Evolutionary conservation across 495 filamentous ascomycete species (phyloP).

Genomic region (Pyrenopolyporus hunteri): DNA sequence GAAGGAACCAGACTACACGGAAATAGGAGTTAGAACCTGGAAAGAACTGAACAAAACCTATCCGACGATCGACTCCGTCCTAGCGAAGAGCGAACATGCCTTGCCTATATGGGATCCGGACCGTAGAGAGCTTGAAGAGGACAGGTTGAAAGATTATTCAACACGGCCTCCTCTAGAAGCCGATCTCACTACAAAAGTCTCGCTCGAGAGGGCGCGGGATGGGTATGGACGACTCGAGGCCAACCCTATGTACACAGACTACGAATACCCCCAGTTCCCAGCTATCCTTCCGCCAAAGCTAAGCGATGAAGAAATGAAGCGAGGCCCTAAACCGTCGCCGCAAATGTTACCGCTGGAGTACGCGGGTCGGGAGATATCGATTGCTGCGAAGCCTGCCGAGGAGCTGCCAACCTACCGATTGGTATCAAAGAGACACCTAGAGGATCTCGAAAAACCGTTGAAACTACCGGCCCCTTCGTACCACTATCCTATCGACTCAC

Average conservation of each 20-base stretch:
- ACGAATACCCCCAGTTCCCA: conserved; percentile 17
- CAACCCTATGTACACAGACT: background rate
- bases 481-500: conserved; percentile 16
- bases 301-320: conserved; percentile 26
- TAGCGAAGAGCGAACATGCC: background rate
- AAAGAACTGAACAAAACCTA: conserved; percentile 23
- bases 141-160: background rate
- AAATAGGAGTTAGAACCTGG: conserved; percentile 28
- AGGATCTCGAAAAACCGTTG: background rate
- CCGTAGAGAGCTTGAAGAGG: conserved; percentile 14
- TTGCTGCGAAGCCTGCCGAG: background rate
- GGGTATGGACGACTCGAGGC: conserved; percentile 2
- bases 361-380: background rate
- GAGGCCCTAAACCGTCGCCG: conserved; percentile 9
- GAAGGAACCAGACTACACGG: background rate
- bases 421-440: background rate
- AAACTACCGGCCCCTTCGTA: background rate
- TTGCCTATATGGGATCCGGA: conserved; percentile 35
- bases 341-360: background rate
- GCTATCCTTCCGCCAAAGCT: conserved; percentile 2
- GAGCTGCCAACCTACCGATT: too few species aligned
- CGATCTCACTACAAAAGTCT: conserved; percentile 19
- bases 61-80: conserved; percentile 25
- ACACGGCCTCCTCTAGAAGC: conserved; percentile 9
- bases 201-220: conserved; percentile 14